Evolutionary conservation across 2,329 filamentous ascomycete genomes (phyloP).

Genomic region (Fusarium incarnatum): DNA sequence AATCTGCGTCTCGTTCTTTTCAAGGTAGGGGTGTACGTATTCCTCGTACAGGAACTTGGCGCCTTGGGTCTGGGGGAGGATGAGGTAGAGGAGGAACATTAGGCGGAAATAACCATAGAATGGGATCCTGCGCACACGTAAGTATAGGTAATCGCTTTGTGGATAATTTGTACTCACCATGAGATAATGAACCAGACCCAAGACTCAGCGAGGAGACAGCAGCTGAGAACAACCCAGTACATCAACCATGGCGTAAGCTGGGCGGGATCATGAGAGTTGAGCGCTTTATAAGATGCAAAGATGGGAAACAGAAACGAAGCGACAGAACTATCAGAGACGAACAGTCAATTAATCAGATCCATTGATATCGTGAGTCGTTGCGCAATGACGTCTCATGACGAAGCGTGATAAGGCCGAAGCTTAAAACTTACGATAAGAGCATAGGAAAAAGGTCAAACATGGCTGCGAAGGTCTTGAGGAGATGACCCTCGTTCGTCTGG

Average conservation of each 20-base stretch:
- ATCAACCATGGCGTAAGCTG: slow-evolving; percentile 97
- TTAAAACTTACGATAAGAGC: slow-evolving; percentile 75
- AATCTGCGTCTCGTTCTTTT: slow-evolving; percentile 87
- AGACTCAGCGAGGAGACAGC: slow-evolving; percentile 83
- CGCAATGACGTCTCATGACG: slow-evolving; percentile 40
- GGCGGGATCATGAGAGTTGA: slow-evolving; percentile 90
- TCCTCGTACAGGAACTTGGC: slow-evolving; percentile 86
- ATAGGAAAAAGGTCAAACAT: slow-evolving; percentile 86
- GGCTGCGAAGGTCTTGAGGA: slow-evolving; percentile 45
- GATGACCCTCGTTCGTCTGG: slow-evolving; percentile 1
- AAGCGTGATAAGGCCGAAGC: slow-evolving; percentile 29
- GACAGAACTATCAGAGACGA: slow-evolving; percentile 70
- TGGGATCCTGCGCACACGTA: slow-evolving; percentile 71
- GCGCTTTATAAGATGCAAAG: slow-evolving; percentile 97
- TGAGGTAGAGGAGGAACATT: slow-evolving; percentile 89
- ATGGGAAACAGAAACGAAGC: slow-evolving; percentile 93
- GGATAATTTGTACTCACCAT: slow-evolving; percentile 62
- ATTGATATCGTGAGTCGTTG: slow-evolving; percentile 6
- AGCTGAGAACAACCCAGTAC: slow-evolving; percentile 96
- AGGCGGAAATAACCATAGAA: slow-evolving; percentile 95
- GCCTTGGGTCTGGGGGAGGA: slow-evolving; percentile 97
- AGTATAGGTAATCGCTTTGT: neutral
- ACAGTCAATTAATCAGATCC: slow-evolving; percentile 25
- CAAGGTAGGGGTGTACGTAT: slow-evolving; percentile 88
- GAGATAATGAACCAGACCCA: slow-evolving; percentile 88